Evolutionary conservation across 2,329 filamentous ascomycete species (phyloP).

Genomic region (Byssothecium circinans): DNA sequence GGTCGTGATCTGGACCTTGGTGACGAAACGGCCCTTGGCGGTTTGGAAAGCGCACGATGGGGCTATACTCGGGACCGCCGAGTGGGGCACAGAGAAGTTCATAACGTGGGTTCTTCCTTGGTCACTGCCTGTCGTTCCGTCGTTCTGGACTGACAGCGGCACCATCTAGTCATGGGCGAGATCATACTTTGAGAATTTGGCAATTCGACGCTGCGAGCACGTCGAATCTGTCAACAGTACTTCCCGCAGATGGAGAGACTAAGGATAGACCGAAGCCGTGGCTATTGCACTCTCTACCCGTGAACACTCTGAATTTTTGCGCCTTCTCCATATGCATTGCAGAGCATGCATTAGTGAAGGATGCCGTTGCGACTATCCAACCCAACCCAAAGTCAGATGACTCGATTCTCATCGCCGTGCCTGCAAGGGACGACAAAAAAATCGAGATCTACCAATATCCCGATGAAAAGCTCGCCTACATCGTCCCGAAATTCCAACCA

Average conservation of each 20-base stretch:
- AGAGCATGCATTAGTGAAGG: conserved; percentile 9
- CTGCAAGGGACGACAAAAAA: conserved; percentile 55
- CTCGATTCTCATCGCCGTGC: conserved; percentile 71
- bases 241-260: conserved; percentile 68
- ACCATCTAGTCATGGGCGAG: conserved; percentile 78
- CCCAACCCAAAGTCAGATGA: conserved; percentile 12
- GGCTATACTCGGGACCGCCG: conserved; percentile 72
- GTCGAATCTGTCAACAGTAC: conserved; percentile 61
- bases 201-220: conserved; percentile 66
- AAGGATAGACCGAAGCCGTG: conserved; percentile 67
- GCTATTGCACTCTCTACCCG: conserved; percentile 79
- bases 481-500: conserved; percentile 51
- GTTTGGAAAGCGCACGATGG: conserved; percentile 86
- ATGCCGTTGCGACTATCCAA: neutral
- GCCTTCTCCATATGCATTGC: conserved; percentile 66
- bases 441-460: conserved; percentile 86
- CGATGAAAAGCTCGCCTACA: conserved; percentile 67
- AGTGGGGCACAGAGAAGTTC: conserved; percentile 71
- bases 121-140: neutral
- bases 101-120: conserved; percentile 69
- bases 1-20: conserved; percentile 81
- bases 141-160: neutral
- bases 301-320: conserved; percentile 96
- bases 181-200: conserved; percentile 87
- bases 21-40: conserved; percentile 75